Percentiles rank a stretch among this genome's conserved stretches.
phyloP scores from a whole-genome alignment of 1,139 yeast species.

The Geotrichum bryndzae region DNA sequence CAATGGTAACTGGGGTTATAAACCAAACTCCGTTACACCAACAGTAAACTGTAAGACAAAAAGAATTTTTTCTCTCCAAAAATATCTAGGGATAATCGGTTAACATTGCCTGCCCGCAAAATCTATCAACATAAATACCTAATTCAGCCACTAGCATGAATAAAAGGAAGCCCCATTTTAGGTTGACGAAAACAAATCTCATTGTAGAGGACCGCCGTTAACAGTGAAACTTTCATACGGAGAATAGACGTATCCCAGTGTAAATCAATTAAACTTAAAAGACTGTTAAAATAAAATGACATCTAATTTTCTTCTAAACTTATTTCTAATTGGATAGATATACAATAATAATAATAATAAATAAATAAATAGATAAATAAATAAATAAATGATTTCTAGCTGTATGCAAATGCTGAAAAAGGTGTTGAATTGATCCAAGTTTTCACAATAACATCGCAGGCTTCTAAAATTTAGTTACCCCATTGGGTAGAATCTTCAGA shows the following conservation, averaged over 20 bases:
- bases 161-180: not conserved
- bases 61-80: too few species aligned
- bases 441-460: not conserved
- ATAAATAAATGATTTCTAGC: not conserved
- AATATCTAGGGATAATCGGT: too few species aligned
- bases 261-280: too few species aligned
- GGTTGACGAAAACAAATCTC: not conserved
- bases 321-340: too few species aligned
- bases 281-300: not conserved
- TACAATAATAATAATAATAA: too few species aligned
- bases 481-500: not conserved
- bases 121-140: not conserved
- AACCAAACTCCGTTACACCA: too few species aligned
- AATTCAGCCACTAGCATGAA: not conserved
- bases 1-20: too few species aligned
- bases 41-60: too few species aligned
- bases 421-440: not conserved
- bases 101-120: too few species aligned
- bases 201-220: not conserved
- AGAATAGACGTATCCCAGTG: too few species aligned
- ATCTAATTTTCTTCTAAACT: not conserved
- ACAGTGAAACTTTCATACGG: not conserved
- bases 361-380: too few species aligned
- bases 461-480: not conserved
- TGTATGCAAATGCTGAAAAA: not conserved